phyloP scores from a whole-genome alignment of 345 rosid species.

The rapeseed (Brassica napus) region Da-Ae NC_063446.1:24897501-24898000 shows the following conservation, averaged over 20 bases:
- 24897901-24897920: too few species aligned
- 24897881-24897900: too few species aligned
- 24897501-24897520: conserved; percentile 80
- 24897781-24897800: neutral
- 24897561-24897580: conserved; percentile 87
- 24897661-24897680: conserved; percentile 94
- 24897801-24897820: too few species aligned
- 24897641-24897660: conserved; percentile 95
- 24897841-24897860: too few species aligned
- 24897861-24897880: too few species aligned
- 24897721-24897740: conserved; percentile 98
- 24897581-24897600: conserved; percentile 67
- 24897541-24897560: conserved; percentile 88
- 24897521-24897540: conserved; percentile 81
- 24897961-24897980: neutral
- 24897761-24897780: conserved; percentile 88
- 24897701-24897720: conserved; percentile 93
- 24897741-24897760: conserved; percentile 95
- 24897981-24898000: conserved; percentile 19
- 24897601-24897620: conserved; percentile 84
- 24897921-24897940: too few species aligned
- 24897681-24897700: conserved; percentile 68
- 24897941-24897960: too few species aligned
- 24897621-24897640: conserved; percentile 97
- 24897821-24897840: too few species aligned